Conservation (phyloP, 768 basidiomycete genomes). For the Cyclocybe aegerita region DNA sequence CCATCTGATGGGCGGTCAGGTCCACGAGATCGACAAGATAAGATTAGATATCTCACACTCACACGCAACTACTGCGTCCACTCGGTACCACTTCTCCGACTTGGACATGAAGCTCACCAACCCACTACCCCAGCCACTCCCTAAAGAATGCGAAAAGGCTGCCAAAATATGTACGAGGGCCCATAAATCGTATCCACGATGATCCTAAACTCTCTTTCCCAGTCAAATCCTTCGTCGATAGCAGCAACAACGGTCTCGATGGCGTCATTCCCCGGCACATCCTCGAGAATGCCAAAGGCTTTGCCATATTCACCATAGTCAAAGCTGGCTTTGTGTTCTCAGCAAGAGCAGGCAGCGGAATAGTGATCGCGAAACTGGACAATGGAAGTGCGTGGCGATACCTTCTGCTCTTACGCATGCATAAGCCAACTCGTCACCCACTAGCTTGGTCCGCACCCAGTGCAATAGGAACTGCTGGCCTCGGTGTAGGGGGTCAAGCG, state of each 20-base stretch:
- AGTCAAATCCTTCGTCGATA: conserved; percentile 87
- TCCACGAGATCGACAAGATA: neutral
- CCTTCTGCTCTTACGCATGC: conserved; percentile 2
- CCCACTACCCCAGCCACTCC: conserved; percentile 57
- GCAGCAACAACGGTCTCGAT: conserved; percentile 80
- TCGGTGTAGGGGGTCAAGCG: conserved; percentile 83
- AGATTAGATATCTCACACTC: neutral
- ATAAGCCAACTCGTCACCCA: neutral
- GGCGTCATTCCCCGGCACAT: conserved; percentile 57
- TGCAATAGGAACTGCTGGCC: conserved; percentile 90
- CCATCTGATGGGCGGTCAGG: conserved; percentile 2
- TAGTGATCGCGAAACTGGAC: conserved; percentile 82
- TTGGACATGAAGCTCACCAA: conserved; percentile 44
- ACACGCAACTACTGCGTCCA: no score
- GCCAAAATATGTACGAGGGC: conserved; percentile 72
- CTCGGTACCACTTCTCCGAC: no score
- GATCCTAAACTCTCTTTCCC: conserved; percentile 7
- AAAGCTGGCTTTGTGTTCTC: conserved; percentile 77
- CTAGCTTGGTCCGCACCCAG: conserved; percentile 91
- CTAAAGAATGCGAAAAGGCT: conserved; percentile 86
- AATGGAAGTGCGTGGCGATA: conserved; percentile 66
- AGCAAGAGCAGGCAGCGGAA: conserved; percentile 79
- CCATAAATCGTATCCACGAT: conserved; percentile 6
- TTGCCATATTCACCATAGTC: conserved; percentile 89
- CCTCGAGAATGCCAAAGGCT: conserved; percentile 59